Evolutionary conservation across 129 eudicot species (phyloP), one percentile per base, ranked within the genome.

Genomic region (Tagetes patula): DNA sequence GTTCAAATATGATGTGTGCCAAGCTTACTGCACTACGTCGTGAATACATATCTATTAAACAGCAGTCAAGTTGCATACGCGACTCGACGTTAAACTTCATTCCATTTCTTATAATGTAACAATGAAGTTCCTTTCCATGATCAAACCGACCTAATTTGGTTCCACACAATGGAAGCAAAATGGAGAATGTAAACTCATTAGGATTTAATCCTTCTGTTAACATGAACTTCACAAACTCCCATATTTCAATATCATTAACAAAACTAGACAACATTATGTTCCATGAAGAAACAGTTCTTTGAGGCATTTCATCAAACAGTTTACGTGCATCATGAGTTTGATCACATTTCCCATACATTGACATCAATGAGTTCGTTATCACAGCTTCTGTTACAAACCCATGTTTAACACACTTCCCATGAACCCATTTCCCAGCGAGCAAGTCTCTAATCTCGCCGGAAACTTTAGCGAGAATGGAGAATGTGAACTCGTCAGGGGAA

Each of bases 251-350:
- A 46, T 43, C 14, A 11, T 64, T 54, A 37, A 59, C 66, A 77
- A 65, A 84, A 45, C 82, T 83, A 0, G 82, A 70, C 48, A 88
- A 74, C 71, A 84, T 61, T 39, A 85, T 80, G 65, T 91, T 91
- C 91, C 95, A 91, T 1, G 97, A 84, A 64, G 87, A 86, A 53
- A 78, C 79, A 71, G 60, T 88, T 72, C 89, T 91, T 2, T 59
- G 81, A 34, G 91, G 87, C 97, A 91, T 91, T 84, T 84, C 92
- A 36, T 84, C 91, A 27, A 91, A 91, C 86, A 91, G 70, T 61
- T 81, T 76, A 31, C 46, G 50, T 0, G 79, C 65, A 37, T 80
- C 87, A 27, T 40, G 36, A 50, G 69, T 62, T 12, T 36, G 11
- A 31, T 75, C 88, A 74, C 91, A 91, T 74, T 79, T 86, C 0